phyloP scores from a whole-genome alignment of 2,329 filamentous ascomycete species.

The Aureobasidium zeae region DNA sequence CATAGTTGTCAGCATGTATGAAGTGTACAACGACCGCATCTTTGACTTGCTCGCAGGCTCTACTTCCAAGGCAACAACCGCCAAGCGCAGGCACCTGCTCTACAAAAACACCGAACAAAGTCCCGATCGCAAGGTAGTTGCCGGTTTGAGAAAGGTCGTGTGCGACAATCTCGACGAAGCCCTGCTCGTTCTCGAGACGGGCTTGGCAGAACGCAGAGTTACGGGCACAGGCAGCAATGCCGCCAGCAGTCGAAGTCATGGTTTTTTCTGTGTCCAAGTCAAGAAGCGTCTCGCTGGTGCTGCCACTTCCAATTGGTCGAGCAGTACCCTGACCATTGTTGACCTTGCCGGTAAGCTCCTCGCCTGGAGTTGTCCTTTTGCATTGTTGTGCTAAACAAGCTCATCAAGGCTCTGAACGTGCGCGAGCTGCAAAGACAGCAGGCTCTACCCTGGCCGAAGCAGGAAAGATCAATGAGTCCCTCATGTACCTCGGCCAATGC shows the following conservation, averaged over 20 bases:
- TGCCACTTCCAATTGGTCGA: conserved; percentile 56
- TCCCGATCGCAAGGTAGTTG: conserved; percentile 87
- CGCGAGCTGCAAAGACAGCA: conserved; percentile 85
- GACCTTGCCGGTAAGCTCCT: conserved; percentile 63
- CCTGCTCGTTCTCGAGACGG: conserved; percentile 79
- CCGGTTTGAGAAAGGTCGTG: conserved; percentile 80
- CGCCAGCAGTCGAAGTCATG: conserved; percentile 83
- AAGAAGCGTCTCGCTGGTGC: conserved; percentile 60
- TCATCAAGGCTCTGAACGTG: conserved; percentile 74
- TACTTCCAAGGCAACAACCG: conserved; percentile 33
- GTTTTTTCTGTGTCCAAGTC: conserved; percentile 91
- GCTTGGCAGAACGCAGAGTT: conserved; percentile 75
- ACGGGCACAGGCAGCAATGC: conserved; percentile 90
- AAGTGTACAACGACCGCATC: conserved; percentile 97
- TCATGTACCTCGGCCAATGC: conserved; percentile 98
- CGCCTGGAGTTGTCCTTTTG: neutral
- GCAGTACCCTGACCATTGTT: conserved; percentile 75
- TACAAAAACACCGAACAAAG: conserved; percentile 89
- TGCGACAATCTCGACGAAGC: conserved; percentile 77
- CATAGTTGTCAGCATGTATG: conserved; percentile 92
- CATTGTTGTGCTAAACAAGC: conserved; percentile 19
- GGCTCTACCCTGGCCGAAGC: conserved; percentile 89
- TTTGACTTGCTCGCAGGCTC: conserved; percentile 75
- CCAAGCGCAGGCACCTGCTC: conserved; percentile 63
- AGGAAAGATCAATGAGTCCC: conserved; percentile 94